Conservation (phyloP, 1,139 yeast genomes). For the Taphrina flavorubra region DNA sequence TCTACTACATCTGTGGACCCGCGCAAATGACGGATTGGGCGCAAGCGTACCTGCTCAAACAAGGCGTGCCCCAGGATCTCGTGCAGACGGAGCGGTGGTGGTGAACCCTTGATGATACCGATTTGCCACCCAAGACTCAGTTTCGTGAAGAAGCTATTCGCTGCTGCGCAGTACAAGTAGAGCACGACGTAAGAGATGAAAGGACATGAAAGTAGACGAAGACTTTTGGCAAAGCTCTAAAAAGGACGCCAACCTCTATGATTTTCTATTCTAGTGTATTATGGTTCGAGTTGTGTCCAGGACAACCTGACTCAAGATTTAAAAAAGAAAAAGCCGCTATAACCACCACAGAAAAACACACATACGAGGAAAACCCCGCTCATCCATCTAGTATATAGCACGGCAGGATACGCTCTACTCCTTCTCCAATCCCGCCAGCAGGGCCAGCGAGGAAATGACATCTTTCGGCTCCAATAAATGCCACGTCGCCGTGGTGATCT, state of each 20-base stretch:
- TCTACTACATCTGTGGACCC: conserved; percentile 39
- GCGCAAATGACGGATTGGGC: conserved; percentile 37
- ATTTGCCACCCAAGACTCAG: too few relatives aligned
- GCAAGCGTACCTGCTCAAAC: conserved; percentile 22
- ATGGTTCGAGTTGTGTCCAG: neutral
- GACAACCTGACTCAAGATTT: too few relatives aligned
- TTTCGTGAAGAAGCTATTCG: too few relatives aligned
- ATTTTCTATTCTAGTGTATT: neutral
- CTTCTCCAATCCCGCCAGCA: conserved; percentile 33
- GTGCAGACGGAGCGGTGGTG: conserved; percentile 40
- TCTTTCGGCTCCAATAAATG: conserved; percentile 86
- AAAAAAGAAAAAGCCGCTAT: neutral
- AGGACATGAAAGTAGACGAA: too few relatives aligned
- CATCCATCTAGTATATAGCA: neutral
- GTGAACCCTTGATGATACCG: neutral
- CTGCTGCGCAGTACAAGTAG: neutral
- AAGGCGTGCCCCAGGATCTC: conserved; percentile 34
- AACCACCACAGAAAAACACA: neutral
- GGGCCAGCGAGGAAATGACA: conserved; percentile 53
- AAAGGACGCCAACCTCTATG: too few relatives aligned
- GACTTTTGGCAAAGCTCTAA: too few relatives aligned
- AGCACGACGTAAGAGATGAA: neutral
- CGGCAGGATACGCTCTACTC: neutral
- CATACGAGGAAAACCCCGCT: neutral
- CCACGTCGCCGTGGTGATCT: conserved; percentile 83